Percentiles rank a stretch among this genome's conserved stretches.
Evolutionary conservation across 2,329 filamentous ascomycete genomes (phyloP).

Genomic region (Metarhizium anisopliae): DNA sequence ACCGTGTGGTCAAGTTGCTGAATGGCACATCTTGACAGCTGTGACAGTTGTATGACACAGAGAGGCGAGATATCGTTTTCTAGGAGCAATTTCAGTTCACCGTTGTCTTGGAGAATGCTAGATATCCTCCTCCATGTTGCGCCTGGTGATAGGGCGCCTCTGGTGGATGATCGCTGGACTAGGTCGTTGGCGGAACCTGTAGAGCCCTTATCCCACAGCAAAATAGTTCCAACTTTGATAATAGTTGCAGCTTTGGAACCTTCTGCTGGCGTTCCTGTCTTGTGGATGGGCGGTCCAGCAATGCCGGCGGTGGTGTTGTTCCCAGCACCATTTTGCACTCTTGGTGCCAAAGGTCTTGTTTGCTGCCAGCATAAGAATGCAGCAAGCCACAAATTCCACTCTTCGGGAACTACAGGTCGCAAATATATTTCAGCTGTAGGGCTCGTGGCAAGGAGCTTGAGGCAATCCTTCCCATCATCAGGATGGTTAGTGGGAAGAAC

Average conservation of each 20-base stretch:
- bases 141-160: conserved; percentile 43
- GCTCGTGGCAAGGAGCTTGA: conserved; percentile 45
- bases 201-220: conserved; percentile 77
- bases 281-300: conserved; percentile 33
- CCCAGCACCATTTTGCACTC: conserved; percentile 35
- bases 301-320: conserved; percentile 22
- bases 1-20: conserved; percentile 87
- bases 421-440: conserved; percentile 53
- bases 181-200: conserved; percentile 46
- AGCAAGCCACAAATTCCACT: conserved; percentile 73
- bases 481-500: conserved; percentile 47
- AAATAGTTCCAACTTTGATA: conserved; percentile 89
- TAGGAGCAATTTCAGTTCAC: conserved; percentile 82
- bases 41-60: conserved; percentile 76
- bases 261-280: conserved; percentile 27
- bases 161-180: conserved; percentile 47
- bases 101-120: conserved; percentile 89
- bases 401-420: conserved; percentile 52
- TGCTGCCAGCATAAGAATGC: conserved; percentile 77
- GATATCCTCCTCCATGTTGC: conserved; percentile 79
- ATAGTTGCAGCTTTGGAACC: conserved; percentile 49
- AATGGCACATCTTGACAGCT: conserved; percentile 81
- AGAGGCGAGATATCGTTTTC: conserved; percentile 76
- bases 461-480: conserved; percentile 35
- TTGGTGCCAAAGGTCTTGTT: conserved; percentile 50